These are phyloP conservation scores for Fusarium sambucinum DNA, from an alignment of 2,329 filamentous ascomycete species.

Conservation along the genomic window DNA sequence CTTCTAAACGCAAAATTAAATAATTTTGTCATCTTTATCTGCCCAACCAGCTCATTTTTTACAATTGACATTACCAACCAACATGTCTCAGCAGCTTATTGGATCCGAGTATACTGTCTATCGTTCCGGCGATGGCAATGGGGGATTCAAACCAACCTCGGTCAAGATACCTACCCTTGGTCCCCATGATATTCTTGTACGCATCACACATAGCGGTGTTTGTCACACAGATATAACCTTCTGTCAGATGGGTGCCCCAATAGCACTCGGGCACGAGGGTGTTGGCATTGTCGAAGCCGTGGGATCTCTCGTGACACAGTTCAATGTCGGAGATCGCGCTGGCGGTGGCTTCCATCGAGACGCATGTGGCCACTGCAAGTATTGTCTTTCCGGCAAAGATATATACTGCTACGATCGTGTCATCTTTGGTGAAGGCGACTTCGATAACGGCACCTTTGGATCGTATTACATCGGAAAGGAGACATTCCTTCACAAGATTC, in stretches of 20 bases:
- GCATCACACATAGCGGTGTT: conserved; percentile 11
- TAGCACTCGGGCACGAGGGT: conserved; percentile 11
- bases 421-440: conserved; percentile 4
- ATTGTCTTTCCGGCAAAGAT: neutral
- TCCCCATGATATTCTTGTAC: conserved; percentile 5
- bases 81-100: neutral
- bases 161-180: conserved; percentile 1
- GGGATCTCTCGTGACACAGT: conserved; percentile 10
- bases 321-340: conserved; percentile 6
- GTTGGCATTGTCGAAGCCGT: conserved; percentile 3
- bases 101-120: conserved; percentile 3
- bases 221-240: conserved; percentile 11
- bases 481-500: conserved; percentile 14
- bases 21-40: rapidly evolving
- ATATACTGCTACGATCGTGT: conserved; percentile 22
- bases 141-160: neutral
- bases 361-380: conserved; percentile 12
- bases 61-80: neutral
- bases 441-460: conserved; percentile 6
- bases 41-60: neutral
- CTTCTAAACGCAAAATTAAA: too few species aligned
- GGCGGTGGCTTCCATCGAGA: conserved; percentile 17
- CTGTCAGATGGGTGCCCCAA: conserved; percentile 6
- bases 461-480: conserved; percentile 17
- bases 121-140: conserved; percentile 2